Base-by-base conservation (phyloP, 352 stramenopile genomes). In the Phytophthora tubulina region DNA sequence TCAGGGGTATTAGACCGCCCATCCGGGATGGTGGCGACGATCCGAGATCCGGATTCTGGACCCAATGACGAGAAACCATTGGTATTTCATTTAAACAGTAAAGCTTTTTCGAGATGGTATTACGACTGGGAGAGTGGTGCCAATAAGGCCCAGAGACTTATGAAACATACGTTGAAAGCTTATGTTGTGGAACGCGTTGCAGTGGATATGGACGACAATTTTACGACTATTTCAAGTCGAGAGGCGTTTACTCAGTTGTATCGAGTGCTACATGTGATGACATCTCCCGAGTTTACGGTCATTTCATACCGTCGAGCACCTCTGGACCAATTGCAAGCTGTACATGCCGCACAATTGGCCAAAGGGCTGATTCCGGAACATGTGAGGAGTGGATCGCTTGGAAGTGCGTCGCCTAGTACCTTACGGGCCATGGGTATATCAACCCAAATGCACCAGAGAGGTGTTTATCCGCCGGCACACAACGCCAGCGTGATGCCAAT, bases 121-220 rank as follows among this genome's bases (percentile, higher is more conserved):
- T 93, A 92, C 61, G 80, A 91, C 55, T 93, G 86, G 86, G 86
- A 89, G 59, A 91, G 84, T 44, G 86, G 79, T 0, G 82, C 84
- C 30, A 93, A 84, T 50, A 92, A 90, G 59, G 84, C 84, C 0
- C 86, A 91, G 55, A 71, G 86, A 53, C 82, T 92, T 42, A 91
- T 83, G 54, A 86, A 89, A 53, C 86, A 93, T 63, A 66, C 83
- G n/a, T 75, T 93, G 4, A 82, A 83, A 35, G 73, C 82, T 3
- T 92, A 92, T 32, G 67, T 93, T 2, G 61, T 91, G 31, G 79
- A 86, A 15, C 76, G 70, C 32, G 65, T 67, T 13, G 73, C 72
- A 6, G 61, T 86, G 2, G 81, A 87, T 50, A 69, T 52, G n/a
- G 59, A 79, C 50, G 70, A 72, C 36, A 81, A 76, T 31, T 73